A percentile compares a stretch with the other conserved stretches of the same genome.
Conservation (phyloP, 768 basidiomycete species). For the Pisolithus marmoratus region DNA sequence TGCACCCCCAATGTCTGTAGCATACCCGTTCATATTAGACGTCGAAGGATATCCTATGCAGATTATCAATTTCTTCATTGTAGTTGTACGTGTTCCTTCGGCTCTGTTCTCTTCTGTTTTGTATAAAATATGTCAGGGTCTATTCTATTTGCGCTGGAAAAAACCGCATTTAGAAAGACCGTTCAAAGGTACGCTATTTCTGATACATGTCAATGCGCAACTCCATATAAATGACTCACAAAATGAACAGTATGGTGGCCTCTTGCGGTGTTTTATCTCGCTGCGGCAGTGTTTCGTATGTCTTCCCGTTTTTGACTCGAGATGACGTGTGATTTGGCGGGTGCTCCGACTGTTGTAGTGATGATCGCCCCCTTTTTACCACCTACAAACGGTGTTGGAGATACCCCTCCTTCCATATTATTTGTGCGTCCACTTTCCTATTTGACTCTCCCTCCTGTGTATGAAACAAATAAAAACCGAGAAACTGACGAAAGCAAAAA, state of each 20-base stretch:
- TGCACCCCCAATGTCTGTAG: constrained; percentile 46
- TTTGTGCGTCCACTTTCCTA: constrained; percentile 26
- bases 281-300: constrained; percentile 46
- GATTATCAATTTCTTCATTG: constrained; percentile 52
- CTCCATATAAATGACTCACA: not conserved
- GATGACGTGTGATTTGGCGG: not conserved
- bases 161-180: constrained; percentile 43
- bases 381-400: constrained; percentile 49
- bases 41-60: constrained; percentile 45
- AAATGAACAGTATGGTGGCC: constrained; percentile 45
- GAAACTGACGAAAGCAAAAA: not conserved
- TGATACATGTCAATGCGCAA: not conserved
- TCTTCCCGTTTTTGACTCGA: not conserved
- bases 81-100: no score
- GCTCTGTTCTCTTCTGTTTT: not conserved
- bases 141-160: constrained; percentile 52
- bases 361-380: constrained; percentile 50
- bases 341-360: constrained; percentile 28
- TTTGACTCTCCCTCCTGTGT: no score
- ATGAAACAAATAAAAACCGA: no score
- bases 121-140: constrained; percentile 28
- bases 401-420: constrained; percentile 59
- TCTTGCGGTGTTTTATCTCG: constrained; percentile 50
- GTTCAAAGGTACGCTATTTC: constrained; percentile 40
- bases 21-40: constrained; percentile 58